Conservation (phyloP, 2,329 filamentous ascomycete genomes). For the Didymella segeticola region DNA sequence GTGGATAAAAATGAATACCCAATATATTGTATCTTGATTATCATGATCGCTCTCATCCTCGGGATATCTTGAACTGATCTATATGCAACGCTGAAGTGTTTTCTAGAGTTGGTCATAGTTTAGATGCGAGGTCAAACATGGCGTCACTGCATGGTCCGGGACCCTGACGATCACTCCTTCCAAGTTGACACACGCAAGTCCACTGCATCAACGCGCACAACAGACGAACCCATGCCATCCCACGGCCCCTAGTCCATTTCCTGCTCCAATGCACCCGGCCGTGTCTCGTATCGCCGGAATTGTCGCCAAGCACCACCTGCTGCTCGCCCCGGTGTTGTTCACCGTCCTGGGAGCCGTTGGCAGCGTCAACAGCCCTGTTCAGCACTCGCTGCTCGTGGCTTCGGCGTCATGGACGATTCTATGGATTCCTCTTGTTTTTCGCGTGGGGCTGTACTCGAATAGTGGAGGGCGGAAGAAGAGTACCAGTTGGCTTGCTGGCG, state of each 20-base stretch:
- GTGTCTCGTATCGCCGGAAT: conserved; percentile 38
- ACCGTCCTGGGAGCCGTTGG: conserved; percentile 44
- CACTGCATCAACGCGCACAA: conserved; percentile 15
- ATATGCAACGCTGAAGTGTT: neutral
- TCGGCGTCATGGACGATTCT: conserved; percentile 52
- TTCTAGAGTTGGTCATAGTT: neutral
- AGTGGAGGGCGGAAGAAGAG: conserved; percentile 33
- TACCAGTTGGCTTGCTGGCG: conserved; percentile 51
- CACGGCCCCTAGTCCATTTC: conserved; percentile 39
- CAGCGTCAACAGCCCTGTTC: conserved; percentile 43
- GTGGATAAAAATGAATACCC: conserved; percentile 14
- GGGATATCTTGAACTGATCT: neutral
- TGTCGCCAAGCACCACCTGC: conserved; percentile 41
- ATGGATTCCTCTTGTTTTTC: conserved; percentile 45
- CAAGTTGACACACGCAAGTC: conserved; percentile 8
- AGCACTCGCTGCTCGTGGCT: conserved; percentile 53
- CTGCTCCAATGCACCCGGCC: conserved; percentile 49
- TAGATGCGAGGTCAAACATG: conserved; percentile 6
- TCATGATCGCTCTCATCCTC: neutral
- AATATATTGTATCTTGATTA: neutral
- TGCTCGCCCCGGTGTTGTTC: conserved; percentile 45
- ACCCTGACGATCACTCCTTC: conserved; percentile 15
- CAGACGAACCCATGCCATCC: conserved; percentile 38
- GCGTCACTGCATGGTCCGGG: conserved; percentile 10
- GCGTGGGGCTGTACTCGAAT: conserved; percentile 42